Evolutionary conservation across 2,329 filamentous ascomycete genomes (phyloP).

Genomic region (Purpureocillium lavendulum): DNA sequence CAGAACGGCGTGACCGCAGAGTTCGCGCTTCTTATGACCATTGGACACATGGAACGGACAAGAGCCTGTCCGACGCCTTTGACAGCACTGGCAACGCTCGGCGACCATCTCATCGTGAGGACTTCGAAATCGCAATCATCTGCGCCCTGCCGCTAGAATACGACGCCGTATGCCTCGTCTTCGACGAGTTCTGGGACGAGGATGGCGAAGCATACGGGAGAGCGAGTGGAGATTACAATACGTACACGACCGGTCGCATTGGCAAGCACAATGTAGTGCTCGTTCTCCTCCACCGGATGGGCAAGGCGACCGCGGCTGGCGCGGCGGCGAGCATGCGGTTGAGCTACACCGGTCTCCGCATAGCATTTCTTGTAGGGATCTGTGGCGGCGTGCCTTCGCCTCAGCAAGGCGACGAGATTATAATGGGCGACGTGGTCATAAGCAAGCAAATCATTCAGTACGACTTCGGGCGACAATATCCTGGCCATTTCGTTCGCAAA

Average conservation of each 20-base stretch:
- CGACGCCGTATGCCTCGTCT: conserved; percentile 12
- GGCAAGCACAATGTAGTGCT: conserved; percentile 20
- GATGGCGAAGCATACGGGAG: conserved; percentile 11
- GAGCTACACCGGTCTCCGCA: conserved; percentile 23
- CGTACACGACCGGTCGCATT: conserved; percentile 20
- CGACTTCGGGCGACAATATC: conserved; percentile 16
- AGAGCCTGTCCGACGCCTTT: too few relatives aligned
- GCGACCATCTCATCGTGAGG: conserved; percentile 1
- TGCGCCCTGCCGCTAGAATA: conserved; percentile 17
- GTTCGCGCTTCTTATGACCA: too few relatives aligned
- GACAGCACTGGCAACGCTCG: too few relatives aligned
- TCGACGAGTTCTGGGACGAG: conserved; percentile 19
- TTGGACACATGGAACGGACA: too few relatives aligned
- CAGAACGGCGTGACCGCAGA: too few relatives aligned
- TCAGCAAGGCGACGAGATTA: conserved; percentile 1
- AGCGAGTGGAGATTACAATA: conserved; percentile 16
- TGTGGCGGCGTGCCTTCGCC: conserved; percentile 27
- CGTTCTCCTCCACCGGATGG: conserved; percentile 16
- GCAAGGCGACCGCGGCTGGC: conserved; percentile 17
- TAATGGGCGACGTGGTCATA: conserved; percentile 25
- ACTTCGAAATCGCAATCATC: conserved; percentile 16
- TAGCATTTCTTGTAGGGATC: conserved; percentile 29
- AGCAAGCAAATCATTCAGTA: conserved; percentile 19
- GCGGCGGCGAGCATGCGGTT: conserved; percentile 17
- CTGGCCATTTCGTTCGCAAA: conserved; percentile 14